phyloP scores from a whole-genome alignment of 257 asterid genomes.

The Misopates orontium region DNA sequence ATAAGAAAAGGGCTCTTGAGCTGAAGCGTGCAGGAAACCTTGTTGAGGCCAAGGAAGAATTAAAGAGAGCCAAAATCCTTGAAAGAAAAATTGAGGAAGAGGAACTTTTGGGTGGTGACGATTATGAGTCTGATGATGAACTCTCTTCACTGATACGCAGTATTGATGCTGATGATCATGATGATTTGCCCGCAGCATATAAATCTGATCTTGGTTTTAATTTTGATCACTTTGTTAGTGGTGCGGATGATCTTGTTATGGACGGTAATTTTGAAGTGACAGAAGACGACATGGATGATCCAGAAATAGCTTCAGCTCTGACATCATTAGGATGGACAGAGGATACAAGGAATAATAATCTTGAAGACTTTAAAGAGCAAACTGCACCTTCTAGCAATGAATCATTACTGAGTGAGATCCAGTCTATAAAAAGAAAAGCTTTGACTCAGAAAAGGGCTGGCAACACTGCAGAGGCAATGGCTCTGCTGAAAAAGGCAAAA shows the following conservation, averaged over 20 bases:
- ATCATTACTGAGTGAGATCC: constrained; percentile 52
- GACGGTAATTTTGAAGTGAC: constrained; percentile 73
- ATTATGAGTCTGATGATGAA: constrained; percentile 90
- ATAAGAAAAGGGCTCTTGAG: constrained; percentile 88
- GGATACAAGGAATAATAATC: constrained; percentile 34
- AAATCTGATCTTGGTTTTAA: constrained; percentile 47
- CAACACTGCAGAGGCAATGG: constrained; percentile 64
- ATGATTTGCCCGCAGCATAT: constrained; percentile 38
- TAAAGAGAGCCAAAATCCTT: constrained; percentile 88
- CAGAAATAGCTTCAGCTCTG: constrained; percentile 81
- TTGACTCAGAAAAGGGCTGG: constrained; percentile 70
- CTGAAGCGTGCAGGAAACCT: constrained; percentile 87
- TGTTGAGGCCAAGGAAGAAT: constrained; percentile 87
- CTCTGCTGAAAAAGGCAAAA: constrained; percentile 72
- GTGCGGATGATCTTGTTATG: constrained; percentile 49
- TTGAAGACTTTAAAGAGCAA: constrained; percentile 34
- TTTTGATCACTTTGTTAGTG: constrained; percentile 44
- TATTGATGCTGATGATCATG: constrained; percentile 56
- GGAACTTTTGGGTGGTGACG: constrained; percentile 78
- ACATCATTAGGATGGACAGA: constrained; percentile 89
- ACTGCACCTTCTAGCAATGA: constrained; percentile 37
- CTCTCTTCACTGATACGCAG: constrained; percentile 63
- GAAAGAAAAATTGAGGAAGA: constrained; percentile 91
- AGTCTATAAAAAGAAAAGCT: constrained; percentile 69
- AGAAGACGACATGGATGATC: constrained; percentile 79